A percentile compares a stretch with the other conserved stretches of the same genome.
Conservation (phyloP, 1,284 basidiomycete species). For the Sanghuangporus sanghuang region DNA sequence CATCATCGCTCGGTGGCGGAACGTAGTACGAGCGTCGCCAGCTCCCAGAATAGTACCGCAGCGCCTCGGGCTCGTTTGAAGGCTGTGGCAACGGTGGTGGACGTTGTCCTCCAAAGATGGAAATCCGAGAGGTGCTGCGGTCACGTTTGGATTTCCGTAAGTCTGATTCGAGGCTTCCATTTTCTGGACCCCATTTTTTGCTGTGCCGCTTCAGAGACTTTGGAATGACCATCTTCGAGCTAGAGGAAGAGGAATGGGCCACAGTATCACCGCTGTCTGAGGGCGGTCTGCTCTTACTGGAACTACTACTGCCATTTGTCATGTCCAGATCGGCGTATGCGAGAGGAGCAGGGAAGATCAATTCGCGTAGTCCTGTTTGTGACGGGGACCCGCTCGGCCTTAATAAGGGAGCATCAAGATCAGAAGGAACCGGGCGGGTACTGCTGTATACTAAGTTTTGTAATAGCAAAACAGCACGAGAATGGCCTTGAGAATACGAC, state of each 20-base stretch:
- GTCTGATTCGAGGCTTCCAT: not conserved
- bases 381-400: slow-evolving; percentile 24
- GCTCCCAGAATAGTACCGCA: slow-evolving; percentile 45
- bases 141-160: not conserved
- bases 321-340: slow-evolving; percentile 30
- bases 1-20: slow-evolving; percentile 36
- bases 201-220: slow-evolving; percentile 1
- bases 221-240: not conserved
- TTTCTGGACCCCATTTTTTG: slow-evolving; percentile 13
- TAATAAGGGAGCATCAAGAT: slow-evolving; percentile 34
- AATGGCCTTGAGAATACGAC: slow-evolving; percentile 53
- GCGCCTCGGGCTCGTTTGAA: slow-evolving; percentile 43
- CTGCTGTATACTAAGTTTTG: slow-evolving; percentile 65
- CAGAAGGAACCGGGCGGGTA: slow-evolving; percentile 36
- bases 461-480: slow-evolving; percentile 66
- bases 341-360: slow-evolving; percentile 64
- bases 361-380: slow-evolving; percentile 41
- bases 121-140: slow-evolving; percentile 23
- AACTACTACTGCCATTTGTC: slow-evolving; percentile 19
- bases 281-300: slow-evolving; percentile 7
- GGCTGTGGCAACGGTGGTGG: slow-evolving; percentile 39
- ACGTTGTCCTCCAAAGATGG: slow-evolving; percentile 32
- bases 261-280: slow-evolving; percentile 12
- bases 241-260: slow-evolving; percentile 21
- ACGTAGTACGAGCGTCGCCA: slow-evolving; percentile 38